Evolutionary conservation across 352 stramenopile genomes (phyloP), one percentile per base, ranked within the genome.

Genomic region (Plasmopara viticola): DNA sequence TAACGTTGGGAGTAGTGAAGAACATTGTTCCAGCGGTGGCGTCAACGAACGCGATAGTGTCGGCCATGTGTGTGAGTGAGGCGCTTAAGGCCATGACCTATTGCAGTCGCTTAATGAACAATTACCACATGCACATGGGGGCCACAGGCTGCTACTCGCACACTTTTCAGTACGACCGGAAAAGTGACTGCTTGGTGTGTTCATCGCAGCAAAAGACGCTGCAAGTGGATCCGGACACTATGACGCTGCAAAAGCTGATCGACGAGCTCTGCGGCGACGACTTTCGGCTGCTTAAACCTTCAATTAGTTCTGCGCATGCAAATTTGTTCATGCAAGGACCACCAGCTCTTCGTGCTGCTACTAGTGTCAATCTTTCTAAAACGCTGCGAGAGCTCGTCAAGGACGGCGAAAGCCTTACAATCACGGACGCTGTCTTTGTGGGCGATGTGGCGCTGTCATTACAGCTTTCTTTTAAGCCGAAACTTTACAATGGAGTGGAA

Each of bases 81-180:
- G 94, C 90, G 10, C 62, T 98, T 38, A 99, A 99, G 74, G 71
- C 97, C 13, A 78, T 99, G 60, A 97, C 91, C 18, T 98, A 97
- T 77, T 94, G 77, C 60, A 97, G 82, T 39, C 94, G 98, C 58
- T 86, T 87, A 25, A 86, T 99, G 62, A 98, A 99, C 71, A 98
- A 95, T 39, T 99, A 99, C 68, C 96, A 98, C 76, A 98, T 98
- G 95, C 97, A 98, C 68, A 97, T 98, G 87, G 96, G 96, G 6
- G 78, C 82, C 8, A 87, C 90, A 14, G 93, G 95, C 30, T 90
- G 97, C 62, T 97, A 98, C 74, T 92, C 84, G 49, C 92, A 98
- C 69, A 98, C 95, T 17, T 98, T 98, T 71, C 84, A 95, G 41
- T 98, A 98, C 68, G 87, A 97, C 59, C 84, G 89, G 52, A 98